Conservation (phyloP, 2,329 filamentous ascomycete genomes). For the Aspergillus ibericus region DNA sequence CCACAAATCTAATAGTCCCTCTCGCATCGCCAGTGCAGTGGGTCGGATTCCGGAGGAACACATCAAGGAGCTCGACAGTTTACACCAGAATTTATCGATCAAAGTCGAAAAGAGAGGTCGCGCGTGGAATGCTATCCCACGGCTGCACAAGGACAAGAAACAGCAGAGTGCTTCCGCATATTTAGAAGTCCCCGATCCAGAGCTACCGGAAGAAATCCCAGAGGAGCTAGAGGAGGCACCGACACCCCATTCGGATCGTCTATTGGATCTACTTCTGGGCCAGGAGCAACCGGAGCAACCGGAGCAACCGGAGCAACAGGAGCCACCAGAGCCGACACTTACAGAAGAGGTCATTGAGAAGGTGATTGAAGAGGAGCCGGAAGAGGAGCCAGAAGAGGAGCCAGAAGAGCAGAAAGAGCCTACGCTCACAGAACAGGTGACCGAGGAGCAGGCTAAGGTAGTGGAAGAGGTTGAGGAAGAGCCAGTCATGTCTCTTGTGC, state of each 20-base stretch:
- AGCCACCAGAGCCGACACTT: neutral
- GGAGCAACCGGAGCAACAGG: too few species aligned
- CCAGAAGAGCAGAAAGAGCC: neutral
- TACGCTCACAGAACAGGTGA: neutral
- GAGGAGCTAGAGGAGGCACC: neutral
- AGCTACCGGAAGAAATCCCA: neutral
- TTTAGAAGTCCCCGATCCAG: conserved; percentile 22
- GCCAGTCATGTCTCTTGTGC: conserved; percentile 31
- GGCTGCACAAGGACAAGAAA: conserved; percentile 14
- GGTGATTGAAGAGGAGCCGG: neutral
- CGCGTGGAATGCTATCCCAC: conserved; percentile 34
- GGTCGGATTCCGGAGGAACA: conserved; percentile 44
- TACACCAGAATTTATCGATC: conserved; percentile 41
- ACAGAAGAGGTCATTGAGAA: neutral
- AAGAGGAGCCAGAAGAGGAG: neutral
- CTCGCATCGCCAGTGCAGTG: conserved; percentile 29
- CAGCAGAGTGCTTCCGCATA: conserved; percentile 21
- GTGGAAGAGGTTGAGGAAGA: neutral
- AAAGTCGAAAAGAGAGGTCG: conserved; percentile 40
- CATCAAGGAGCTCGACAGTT: conserved; percentile 42
- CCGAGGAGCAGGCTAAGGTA: neutral
- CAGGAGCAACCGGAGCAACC: neutral
- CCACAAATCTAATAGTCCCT: conserved; percentile 25
- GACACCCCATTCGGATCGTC: neutral
- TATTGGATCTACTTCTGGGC: neutral